A percentile compares a stretch with the other conserved stretches of the same genome.
Evolutionary conservation across 805 yeast species (phyloP).

Genomic region (Saccharomycopsis javanensis): DNA sequence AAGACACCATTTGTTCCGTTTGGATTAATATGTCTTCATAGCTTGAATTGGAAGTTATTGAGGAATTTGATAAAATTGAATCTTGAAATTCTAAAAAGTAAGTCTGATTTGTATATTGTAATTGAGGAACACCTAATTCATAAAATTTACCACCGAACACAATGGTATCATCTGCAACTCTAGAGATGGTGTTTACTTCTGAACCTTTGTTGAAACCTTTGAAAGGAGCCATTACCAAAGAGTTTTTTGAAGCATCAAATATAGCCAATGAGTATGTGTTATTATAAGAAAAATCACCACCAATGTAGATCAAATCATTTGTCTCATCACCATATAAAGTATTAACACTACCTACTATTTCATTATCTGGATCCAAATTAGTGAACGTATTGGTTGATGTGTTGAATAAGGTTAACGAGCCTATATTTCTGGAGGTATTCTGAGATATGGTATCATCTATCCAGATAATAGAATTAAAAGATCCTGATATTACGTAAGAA

Average conservation of each 20-base stretch:
- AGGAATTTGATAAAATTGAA: constrained; percentile 4
- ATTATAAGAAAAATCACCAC: constrained; percentile 62
- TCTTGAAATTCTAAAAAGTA: constrained; percentile 11
- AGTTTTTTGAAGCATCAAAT: constrained; percentile 41
- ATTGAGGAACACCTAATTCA: constrained; percentile 44
- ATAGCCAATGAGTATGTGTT: constrained; percentile 49
- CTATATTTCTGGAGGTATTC: background rate
- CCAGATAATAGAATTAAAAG: constrained; percentile 4
- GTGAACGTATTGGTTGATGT: constrained; percentile 4
- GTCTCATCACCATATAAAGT: constrained; percentile 40
- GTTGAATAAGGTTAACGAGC: constrained; percentile 10
- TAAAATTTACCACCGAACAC: constrained; percentile 74
- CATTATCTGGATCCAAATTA: constrained; percentile 14
- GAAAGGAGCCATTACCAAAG: constrained; percentile 48
- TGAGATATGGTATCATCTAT: background rate
- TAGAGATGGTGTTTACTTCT: constrained; percentile 50
- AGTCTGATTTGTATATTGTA: constrained; percentile 26
- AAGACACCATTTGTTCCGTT: constrained; percentile 52
- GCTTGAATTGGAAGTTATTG: constrained; percentile 29
- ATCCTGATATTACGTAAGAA: constrained; percentile 12
- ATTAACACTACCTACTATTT: constrained; percentile 30
- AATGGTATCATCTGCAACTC: constrained; percentile 39
- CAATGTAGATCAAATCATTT: constrained; percentile 52
- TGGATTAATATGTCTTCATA: constrained; percentile 33
- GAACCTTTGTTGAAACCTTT: constrained; percentile 63